A percentile compares a stretch with the other conserved stretches of the same genome.
phyloP scores from a whole-genome alignment of 2,329 filamentous ascomycete genomes.

The Aspergillus persii region DNA sequence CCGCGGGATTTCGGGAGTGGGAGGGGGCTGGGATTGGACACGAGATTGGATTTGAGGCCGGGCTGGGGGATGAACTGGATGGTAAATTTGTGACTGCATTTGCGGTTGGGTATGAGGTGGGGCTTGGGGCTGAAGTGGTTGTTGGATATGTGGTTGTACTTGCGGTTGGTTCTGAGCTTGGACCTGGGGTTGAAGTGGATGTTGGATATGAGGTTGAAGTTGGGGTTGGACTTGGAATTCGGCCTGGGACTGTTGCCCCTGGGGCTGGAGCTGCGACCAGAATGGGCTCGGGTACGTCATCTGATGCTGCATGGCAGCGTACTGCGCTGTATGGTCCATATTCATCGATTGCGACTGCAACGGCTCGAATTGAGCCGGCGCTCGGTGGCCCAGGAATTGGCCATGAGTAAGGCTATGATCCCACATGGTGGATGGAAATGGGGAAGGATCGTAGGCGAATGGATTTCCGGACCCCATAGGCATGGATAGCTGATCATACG shows the following conservation, averaged over 20 bases:
- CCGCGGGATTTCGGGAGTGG: neutral
- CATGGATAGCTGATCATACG: slow-evolving; percentile 26
- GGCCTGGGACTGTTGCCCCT: neutral
- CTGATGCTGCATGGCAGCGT: slow-evolving; percentile 10
- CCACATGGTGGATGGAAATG: slow-evolving; percentile 21
- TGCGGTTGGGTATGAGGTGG: too few relatives aligned
- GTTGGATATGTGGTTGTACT: too few relatives aligned
- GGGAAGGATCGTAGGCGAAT: slow-evolving; percentile 25
- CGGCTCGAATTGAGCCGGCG: slow-evolving; percentile 1
- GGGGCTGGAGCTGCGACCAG: slow-evolving; percentile 4
- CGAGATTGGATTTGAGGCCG: neutral
- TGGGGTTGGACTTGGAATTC: too few relatives aligned
- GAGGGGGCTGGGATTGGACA: neutral
- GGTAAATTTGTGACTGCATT: too few relatives aligned
- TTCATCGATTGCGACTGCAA: slow-evolving; percentile 11
- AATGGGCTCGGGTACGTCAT: slow-evolving; percentile 4
- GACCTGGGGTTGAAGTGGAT: too few relatives aligned
- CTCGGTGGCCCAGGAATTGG: slow-evolving; percentile 4
- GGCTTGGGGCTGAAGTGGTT: too few relatives aligned
- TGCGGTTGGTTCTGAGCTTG: neutral
- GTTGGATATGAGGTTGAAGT: too few relatives aligned
- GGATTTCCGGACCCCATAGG: slow-evolving; percentile 16
- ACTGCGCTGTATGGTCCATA: slow-evolving; percentile 8
- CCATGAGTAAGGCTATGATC: slow-evolving; percentile 5
- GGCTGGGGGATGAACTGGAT: too few relatives aligned